phyloP scores from a whole-genome alignment of 139 green algal genomes.

The Chloropicon primus region DNA sequence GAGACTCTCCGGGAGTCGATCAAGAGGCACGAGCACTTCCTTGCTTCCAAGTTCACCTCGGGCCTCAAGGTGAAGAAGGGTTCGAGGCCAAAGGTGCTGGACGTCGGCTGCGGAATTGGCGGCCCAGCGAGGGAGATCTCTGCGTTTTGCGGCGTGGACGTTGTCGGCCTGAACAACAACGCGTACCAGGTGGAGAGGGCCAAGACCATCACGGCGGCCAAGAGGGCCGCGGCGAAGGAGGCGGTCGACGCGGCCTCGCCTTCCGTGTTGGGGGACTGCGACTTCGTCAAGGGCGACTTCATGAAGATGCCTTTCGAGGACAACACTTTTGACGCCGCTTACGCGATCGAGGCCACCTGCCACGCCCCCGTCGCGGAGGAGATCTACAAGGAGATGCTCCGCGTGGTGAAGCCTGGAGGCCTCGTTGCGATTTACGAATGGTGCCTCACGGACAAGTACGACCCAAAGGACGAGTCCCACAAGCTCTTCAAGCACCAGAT shows the following conservation, averaged over 20 bases:
- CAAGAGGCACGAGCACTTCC: constrained; percentile 51
- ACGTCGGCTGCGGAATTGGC: constrained; percentile 38
- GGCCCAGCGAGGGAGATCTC: constrained; percentile 33
- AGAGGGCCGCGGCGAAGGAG: background rate
- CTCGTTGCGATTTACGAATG: constrained; percentile 36
- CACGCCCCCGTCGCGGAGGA: constrained; percentile 28
- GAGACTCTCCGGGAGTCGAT: constrained; percentile 49
- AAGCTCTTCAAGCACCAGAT: constrained; percentile 29
- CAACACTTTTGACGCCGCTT: constrained; percentile 27
- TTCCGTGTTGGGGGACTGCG: constrained; percentile 18
- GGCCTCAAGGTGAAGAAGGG: constrained; percentile 21
- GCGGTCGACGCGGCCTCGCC: background rate
- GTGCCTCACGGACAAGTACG: constrained; percentile 37
- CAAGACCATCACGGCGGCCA: constrained; percentile 9
- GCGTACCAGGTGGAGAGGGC: constrained; percentile 25
- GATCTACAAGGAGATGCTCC: constrained; percentile 29
- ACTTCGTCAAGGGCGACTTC: constrained; percentile 39
- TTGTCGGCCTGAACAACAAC: constrained; percentile 42
- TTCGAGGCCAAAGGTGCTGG: constrained; percentile 14
- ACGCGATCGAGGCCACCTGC: constrained; percentile 37
- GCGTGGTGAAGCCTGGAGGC: constrained; percentile 31
- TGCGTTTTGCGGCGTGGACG: constrained; percentile 23
- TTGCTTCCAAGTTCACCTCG: constrained; percentile 36
- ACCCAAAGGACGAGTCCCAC: constrained; percentile 21
- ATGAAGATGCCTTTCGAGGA: constrained; percentile 35